Percentiles rank a stretch among this genome's conserved stretches.
Conservation (phyloP, 2,329 filamentous ascomycete genomes). For the Onygenales sp. region DNA sequence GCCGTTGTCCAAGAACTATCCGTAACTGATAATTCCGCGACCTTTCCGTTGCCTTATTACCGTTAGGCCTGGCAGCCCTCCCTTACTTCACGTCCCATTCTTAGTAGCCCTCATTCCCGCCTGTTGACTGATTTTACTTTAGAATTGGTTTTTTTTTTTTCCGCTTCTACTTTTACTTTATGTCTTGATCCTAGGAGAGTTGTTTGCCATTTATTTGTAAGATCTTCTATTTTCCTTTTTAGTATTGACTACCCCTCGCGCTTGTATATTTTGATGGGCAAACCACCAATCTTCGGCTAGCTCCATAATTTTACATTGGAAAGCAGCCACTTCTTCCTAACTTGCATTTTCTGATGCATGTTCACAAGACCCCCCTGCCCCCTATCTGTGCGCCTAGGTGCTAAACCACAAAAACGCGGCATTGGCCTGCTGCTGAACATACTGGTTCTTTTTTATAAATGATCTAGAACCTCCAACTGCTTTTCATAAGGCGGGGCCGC, state of each 20-base stretch:
- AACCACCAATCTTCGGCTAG: not conserved
- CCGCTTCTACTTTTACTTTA: too few relatives aligned
- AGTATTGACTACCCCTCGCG: too few relatives aligned
- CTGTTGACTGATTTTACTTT: too few relatives aligned
- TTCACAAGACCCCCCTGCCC: not conserved
- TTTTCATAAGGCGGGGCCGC: not conserved
- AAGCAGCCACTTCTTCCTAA: not conserved
- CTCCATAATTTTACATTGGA: not conserved
- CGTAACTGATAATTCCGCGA: too few relatives aligned
- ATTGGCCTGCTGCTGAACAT: not conserved
- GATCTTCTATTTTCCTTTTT: not conserved
- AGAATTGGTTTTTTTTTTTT: too few relatives aligned
- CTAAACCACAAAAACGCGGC: not conserved
- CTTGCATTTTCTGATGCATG: not conserved
- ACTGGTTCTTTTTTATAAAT: not conserved
- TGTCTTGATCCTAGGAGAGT: not conserved
- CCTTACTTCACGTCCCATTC: too few relatives aligned
- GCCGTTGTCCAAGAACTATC: too few relatives aligned
- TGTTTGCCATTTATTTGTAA: not conserved
- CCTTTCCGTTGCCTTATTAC: too few relatives aligned
- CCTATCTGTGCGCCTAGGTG: not conserved
- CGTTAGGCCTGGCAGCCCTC: too few relatives aligned
- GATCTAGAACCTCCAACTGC: constrained; percentile 5
- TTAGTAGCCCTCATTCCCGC: too few relatives aligned
- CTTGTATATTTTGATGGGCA: not conserved